Base-by-base conservation (phyloP, 2,329 filamentous ascomycete genomes). In the Colletotrichum sp. region DNA sequence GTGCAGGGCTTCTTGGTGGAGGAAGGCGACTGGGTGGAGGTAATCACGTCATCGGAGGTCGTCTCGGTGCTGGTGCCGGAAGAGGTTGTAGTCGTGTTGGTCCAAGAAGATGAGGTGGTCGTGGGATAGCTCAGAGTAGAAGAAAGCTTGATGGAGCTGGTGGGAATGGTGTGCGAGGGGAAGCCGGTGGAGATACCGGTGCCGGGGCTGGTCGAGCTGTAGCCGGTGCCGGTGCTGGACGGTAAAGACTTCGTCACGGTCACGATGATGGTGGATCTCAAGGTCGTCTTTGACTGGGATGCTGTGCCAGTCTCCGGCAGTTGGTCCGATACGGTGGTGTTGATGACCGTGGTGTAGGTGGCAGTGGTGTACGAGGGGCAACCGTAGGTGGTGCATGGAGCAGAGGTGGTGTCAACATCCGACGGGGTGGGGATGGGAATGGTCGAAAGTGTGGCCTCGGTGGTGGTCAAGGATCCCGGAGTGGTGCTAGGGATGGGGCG, bases 281-380 rank as follows among this genome's bases (percentile, higher is more conserved):
- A 6, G 4, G 64, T 76, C 9, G 74, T 76, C 6, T 18, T 16
- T 7, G 70, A 76, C 18, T n/a, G 18, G 1, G 70, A 55, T 39
- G 49, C 44, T 7, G 70, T 65, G 16, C 70, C 62, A 8, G 49
- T 13, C 15, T 39, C 74, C 2, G 74, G 70, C 1, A 73, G 59
- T 49, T 76, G 74, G 18, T 65, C 67, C 1, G 74, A 76, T 6
- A 76, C 70, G 0, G 74, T 76, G 21, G 70, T 69, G 44, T 76
- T 76, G 59, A 69, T 59, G 15, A 66, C 59, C 2, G 74, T 76
- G n/a, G 74, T 69, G 70, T 74, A 69, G 3, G 70, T 76, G n/a
- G 34, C 39, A 15, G 67, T 36, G 3, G 70, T 69, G 44, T 76
- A 65, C 7, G 74, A 74, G 9, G 15, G 44, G 26, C 68, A 70